These are phyloP conservation scores for Geotrichum carabidarum DNA, from an alignment of 1,139 yeast genomes.

Conservation along the genomic window DNA sequence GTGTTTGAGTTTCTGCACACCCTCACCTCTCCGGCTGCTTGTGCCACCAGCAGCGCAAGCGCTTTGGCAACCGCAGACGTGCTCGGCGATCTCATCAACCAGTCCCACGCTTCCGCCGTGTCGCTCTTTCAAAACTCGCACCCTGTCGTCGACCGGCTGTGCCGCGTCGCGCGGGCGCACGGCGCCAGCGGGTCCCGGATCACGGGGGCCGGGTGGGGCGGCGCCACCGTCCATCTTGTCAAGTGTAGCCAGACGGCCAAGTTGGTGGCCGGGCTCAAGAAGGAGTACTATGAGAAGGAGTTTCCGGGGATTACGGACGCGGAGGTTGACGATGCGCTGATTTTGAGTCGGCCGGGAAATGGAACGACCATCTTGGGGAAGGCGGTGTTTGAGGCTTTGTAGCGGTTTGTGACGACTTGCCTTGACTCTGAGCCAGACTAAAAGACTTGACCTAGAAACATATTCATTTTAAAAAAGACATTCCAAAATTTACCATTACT, in stretches of 20 bases:
- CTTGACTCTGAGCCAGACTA: too few species aligned
- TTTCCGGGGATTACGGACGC: constrained; percentile 47
- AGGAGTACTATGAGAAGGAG: constrained; percentile 47
- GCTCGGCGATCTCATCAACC: constrained; percentile 56
- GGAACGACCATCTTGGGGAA: constrained; percentile 48
- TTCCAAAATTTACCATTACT: too few species aligned
- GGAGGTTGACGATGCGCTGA: constrained; percentile 50
- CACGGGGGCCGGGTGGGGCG: constrained; percentile 84
- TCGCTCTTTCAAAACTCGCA: constrained; percentile 52
- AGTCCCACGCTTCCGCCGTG: constrained; percentile 53
- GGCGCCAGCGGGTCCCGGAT: constrained; percentile 66
- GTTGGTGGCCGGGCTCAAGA: constrained; percentile 46
- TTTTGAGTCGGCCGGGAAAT: constrained; percentile 54
- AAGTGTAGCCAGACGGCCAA: constrained; percentile 44
- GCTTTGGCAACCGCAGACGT: constrained; percentile 32
- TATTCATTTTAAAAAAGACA: too few species aligned
- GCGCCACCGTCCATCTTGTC: constrained; percentile 63
- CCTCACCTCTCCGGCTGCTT: constrained; percentile 16
- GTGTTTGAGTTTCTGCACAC: constrained; percentile 50
- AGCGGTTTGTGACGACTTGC: constrained; percentile 10
- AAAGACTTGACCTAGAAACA: too few species aligned
- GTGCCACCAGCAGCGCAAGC: constrained; percentile 29
- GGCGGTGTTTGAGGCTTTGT: constrained; percentile 23
- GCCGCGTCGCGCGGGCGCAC: constrained; percentile 48
- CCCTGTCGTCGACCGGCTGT: constrained; percentile 49